phyloP scores from a whole-genome alignment of 768 basidiomycete genomes.

The Leucosporidium yakuticum region DNA sequence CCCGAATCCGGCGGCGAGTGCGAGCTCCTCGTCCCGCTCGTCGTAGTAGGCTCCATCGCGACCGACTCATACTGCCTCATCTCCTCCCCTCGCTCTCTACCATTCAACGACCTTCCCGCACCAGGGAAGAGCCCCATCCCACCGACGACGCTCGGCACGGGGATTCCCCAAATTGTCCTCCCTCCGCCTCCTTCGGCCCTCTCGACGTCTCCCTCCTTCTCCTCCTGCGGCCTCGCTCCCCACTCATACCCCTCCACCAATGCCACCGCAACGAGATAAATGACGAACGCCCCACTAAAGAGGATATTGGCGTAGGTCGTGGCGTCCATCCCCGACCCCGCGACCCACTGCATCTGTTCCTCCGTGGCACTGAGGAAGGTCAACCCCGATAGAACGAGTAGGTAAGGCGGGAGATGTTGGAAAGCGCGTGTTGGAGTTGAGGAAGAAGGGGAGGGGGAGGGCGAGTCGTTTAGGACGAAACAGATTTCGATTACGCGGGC shows the following conservation, averaged over 20 bases:
- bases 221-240: background rate
- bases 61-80: background rate
- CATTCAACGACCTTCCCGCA: background rate
- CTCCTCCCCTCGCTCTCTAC: background rate
- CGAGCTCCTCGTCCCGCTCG: background rate
- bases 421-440: slow-evolving; percentile 46
- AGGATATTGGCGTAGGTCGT: slow-evolving; percentile 83
- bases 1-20: slow-evolving; percentile 13
- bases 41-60: background rate
- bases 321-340: slow-evolving; percentile 74
- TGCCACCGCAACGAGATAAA: slow-evolving; percentile 66
- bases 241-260: slow-evolving; percentile 60
- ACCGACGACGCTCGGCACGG: background rate
- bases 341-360: slow-evolving; percentile 69
- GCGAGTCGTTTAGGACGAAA: slow-evolving; percentile 54
- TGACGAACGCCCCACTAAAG: slow-evolving; percentile 68
- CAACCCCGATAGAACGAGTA: slow-evolving; percentile 60
- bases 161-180: background rate
- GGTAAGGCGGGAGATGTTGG: slow-evolving; percentile 78
- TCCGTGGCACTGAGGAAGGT: slow-evolving; percentile 92
- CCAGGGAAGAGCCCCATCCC: background rate
- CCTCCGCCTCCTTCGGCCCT: background rate
- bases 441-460: slow-evolving; percentile 11
- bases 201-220: background rate
- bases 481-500: slow-evolving; percentile 77